These are phyloP conservation scores for Picea glauca DNA, from an alignment of 75 land plant genomes.

Conservation along the genomic window DNA sequence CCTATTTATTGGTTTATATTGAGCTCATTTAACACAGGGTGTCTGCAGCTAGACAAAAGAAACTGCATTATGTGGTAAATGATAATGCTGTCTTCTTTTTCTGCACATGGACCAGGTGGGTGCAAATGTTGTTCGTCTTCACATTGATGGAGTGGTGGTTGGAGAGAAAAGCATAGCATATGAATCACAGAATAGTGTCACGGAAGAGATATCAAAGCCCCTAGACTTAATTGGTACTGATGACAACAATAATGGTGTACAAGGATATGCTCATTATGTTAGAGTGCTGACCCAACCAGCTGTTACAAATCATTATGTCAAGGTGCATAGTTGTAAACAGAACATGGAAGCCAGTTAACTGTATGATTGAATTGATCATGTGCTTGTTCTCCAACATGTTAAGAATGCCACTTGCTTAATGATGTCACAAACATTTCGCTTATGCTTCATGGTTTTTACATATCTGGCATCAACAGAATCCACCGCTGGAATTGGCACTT, in stretches of 20 bases:
- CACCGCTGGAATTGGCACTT: conserved; percentile 67
- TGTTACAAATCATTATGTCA: conserved; percentile 57
- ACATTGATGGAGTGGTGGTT: conserved; percentile 65
- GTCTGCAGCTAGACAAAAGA: background rate
- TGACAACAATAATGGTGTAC: conserved; percentile 31
- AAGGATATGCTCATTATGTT: conserved; percentile 63
- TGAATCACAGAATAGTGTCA: conserved; percentile 9
- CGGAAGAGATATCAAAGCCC: conserved; percentile 13
- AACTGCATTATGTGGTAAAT: background rate
- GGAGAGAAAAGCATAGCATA: conserved; percentile 43
- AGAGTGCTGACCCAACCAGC: conserved; percentile 40
- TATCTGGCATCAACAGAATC: conserved; percentile 42
- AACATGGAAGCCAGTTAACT: background rate
- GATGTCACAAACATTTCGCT: background rate
- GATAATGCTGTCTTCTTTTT: background rate
- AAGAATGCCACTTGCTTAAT: background rate
- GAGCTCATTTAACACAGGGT: background rate
- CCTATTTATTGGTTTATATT: background rate
- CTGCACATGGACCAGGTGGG: conserved; percentile 37
- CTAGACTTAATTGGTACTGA: conserved; percentile 35
- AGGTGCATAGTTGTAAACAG: conserved; percentile 39
- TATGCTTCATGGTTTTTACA: conserved; percentile 5
- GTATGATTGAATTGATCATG: conserved; percentile 2
- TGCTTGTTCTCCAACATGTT: background rate
- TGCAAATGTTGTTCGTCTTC: conserved; percentile 42